Evolutionary conservation across 169 alveolate genomes (phyloP).

Genomic region (Eimeria acervulina): DNA sequence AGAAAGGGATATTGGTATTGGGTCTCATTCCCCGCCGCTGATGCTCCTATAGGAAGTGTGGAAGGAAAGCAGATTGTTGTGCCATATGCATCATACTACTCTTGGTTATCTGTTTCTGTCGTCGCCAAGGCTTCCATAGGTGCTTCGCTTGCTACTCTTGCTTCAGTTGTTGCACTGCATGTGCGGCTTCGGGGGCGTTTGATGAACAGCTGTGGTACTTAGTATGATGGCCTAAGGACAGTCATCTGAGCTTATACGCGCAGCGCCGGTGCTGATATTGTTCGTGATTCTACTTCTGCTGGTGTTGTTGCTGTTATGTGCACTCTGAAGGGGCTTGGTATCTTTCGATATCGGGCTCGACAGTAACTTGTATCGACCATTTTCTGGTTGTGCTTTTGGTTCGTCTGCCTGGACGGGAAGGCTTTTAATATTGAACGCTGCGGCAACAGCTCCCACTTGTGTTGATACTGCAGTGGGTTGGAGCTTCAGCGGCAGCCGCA

Average conservation of each 20-base stretch:
- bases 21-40: background rate
- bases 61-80: background rate
- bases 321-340: background rate
- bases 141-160: background rate
- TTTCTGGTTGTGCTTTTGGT: background rate
- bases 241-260: background rate
- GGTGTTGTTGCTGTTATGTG: conserved; percentile 32
- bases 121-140: background rate
- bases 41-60: background rate
- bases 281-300: background rate
- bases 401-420: background rate
- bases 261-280: background rate
- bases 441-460: background rate
- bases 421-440: background rate
- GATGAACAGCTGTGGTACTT: conserved; percentile 2
- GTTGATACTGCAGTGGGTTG: background rate
- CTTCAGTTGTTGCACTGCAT: background rate
- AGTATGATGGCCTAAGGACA: background rate
- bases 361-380: background rate
- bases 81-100: background rate
- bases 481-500: background rate
- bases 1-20: background rate
- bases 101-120: background rate
- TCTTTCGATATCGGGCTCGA: background rate
- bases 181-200: background rate